Evolutionary conservation across 352 stramenopile species (phyloP), one percentile per base, ranked within the genome.

Genomic region (Phytophthora parvispora): DNA sequence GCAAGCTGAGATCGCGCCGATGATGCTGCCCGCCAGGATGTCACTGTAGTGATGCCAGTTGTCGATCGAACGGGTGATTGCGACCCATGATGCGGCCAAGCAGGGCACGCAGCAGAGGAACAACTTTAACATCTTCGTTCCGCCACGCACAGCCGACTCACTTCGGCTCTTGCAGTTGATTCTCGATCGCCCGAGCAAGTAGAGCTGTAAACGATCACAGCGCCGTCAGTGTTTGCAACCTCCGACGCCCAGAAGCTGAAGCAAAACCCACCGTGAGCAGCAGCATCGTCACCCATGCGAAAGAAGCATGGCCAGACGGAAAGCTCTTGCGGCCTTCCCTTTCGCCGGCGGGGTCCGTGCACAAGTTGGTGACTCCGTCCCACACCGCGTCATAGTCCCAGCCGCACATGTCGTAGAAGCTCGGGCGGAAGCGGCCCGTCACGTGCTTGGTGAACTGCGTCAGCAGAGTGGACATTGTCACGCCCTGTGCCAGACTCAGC

Each of bases 41-140:
- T 95, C 87, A 24, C 66, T 84, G 60, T 93, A 95, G 76, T 93
- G 84, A 58, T 95, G 87, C 82, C 85, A 93, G 67, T 95, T 95
- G 79, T 93, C 87, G 32, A 91, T 81, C 1, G 85, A 91, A 15
- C 87, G 82, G 13, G 85, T 95, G 32, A 95, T 78, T 9, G 81
- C 69, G 27, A 93, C 80, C 87, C 87, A 95, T 12, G 85, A 66
- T 3, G 87, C 80, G 16, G 87, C 60, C 51, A 93, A 71, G 28
- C 76, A 86, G 24, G 87, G 87, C 15, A 63, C 29, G 50, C 87
- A 90, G 65, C 85, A 91, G 24, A 91, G 9, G 42, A 92, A 91
- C 22, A 95, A 64, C 71, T 89, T 91, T 34, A 91, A 28, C 24
- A 69, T 75, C 69, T 89, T 91, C 51, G 64, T 72, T 13, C 60